Conservation (phyloP, 306 rosid genomes). For the Abrus precatorius region DNA sequence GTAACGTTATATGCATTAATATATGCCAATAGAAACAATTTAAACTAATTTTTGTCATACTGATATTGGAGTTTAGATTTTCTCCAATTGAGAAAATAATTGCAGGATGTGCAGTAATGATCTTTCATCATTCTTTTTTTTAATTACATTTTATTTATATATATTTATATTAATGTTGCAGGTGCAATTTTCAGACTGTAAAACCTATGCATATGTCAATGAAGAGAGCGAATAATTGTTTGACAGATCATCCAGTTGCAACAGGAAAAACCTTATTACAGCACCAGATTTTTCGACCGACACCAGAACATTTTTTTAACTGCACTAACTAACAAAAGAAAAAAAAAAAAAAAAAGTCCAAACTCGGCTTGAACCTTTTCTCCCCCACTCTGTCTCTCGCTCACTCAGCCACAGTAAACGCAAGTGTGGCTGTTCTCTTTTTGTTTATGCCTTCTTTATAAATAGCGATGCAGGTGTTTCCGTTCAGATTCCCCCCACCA, state of each 20-base stretch:
- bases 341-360: not conserved
- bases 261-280: not conserved
- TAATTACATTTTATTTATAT: no score
- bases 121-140: no score
- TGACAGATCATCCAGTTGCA: slow-evolving; percentile 10
- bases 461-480: slow-evolving; percentile 37
- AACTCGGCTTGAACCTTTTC: not conserved
- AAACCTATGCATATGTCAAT: not conserved
- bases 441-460: slow-evolving; percentile 32
- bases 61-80: no score
- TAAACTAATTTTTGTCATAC: no score
- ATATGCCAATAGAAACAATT: no score
- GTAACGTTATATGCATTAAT: no score
- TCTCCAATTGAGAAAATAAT: no score
- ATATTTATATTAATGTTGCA: no score
- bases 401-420: slow-evolving; percentile 22
- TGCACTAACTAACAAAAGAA: not conserved
- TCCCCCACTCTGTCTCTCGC: not conserved
- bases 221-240: slow-evolving; percentile 3
- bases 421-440: not conserved
- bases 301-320: not conserved
- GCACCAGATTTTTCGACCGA: slow-evolving; percentile 32
- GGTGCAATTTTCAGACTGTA: not conserved
- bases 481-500: slow-evolving; percentile 58
- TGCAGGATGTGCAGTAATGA: no score